Conservation (phyloP, 2,329 filamentous ascomycete genomes). For the Penicillium sp. region DNA sequence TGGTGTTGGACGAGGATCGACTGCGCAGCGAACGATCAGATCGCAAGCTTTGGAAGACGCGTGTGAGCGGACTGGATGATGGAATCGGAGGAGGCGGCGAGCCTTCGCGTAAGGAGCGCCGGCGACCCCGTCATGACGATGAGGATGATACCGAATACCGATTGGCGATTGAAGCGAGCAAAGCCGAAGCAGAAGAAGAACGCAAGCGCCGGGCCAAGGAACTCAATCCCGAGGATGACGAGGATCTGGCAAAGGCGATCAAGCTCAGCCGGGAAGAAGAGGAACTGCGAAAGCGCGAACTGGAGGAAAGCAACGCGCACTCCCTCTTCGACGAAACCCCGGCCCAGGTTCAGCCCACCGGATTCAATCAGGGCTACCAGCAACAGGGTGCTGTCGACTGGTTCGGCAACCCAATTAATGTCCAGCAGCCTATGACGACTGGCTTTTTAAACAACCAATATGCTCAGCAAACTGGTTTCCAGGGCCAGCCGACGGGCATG, state of each 20-base stretch:
- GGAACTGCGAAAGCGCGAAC: conserved; percentile 73
- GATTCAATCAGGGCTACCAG: conserved; percentile 96
- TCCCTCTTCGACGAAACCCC: conserved; percentile 85
- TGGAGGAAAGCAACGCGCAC: conserved; percentile 81
- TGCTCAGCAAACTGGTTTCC: conserved; percentile 75
- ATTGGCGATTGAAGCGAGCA: conserved; percentile 91
- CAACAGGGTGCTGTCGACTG: conserved; percentile 96
- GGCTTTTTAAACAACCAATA: conserved; percentile 69
- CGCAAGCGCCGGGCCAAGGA: conserved; percentile 66
- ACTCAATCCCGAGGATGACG: conserved; percentile 72
- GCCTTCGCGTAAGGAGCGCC: conserved; percentile 47
- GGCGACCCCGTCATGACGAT: conserved; percentile 62
- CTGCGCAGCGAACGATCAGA: conserved; percentile 87
- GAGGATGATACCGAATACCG: conserved; percentile 83
- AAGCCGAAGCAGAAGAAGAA: conserved; percentile 92
- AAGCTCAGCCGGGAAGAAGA: conserved; percentile 96
- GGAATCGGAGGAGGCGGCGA: conserved; percentile 51
- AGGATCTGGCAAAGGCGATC: conserved; percentile 92
- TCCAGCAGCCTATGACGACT: conserved; percentile 68
- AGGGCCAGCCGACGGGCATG: conserved; percentile 62
- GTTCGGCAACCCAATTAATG: conserved; percentile 91
- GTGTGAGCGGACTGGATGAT: conserved; percentile 91
- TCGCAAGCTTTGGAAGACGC: conserved; percentile 93
- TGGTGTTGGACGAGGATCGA: conserved; percentile 92
- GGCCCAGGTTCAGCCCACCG: conserved; percentile 75